A percentile compares a stretch with the other conserved stretches of the same genome.
phyloP scores from a whole-genome alignment of 176 grass and related monocot species.

The maize (Zea mays) region Zm-B73-REFERENCE-NAM-5.0 NC_050097.1:6068001-6068500 shows the following conservation, averaged over 20 bases:
- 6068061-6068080: not conserved
- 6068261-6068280: not conserved
- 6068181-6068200: not conserved
- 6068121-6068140: too few species aligned
- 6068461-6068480: too few species aligned
- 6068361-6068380: too few species aligned
- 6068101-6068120: too few species aligned
- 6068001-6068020: not conserved
- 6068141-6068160: not conserved
- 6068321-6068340: not conserved
- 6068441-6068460: too few species aligned
- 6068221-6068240: too few species aligned
- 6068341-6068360: not conserved
- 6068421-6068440: too few species aligned
- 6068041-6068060: not conserved
- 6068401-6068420: too few species aligned
- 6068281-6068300: not conserved
- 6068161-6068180: not conserved
- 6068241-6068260: too few species aligned
- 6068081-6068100: not conserved
- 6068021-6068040: not conserved
- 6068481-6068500: not conserved
- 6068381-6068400: too few species aligned
- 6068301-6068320: not conserved
- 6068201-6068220: too few species aligned